These are phyloP conservation scores for Saitozyma podzolica DNA, from an alignment of 768 basidiomycete genomes.

Conservation along the genomic window DNA sequence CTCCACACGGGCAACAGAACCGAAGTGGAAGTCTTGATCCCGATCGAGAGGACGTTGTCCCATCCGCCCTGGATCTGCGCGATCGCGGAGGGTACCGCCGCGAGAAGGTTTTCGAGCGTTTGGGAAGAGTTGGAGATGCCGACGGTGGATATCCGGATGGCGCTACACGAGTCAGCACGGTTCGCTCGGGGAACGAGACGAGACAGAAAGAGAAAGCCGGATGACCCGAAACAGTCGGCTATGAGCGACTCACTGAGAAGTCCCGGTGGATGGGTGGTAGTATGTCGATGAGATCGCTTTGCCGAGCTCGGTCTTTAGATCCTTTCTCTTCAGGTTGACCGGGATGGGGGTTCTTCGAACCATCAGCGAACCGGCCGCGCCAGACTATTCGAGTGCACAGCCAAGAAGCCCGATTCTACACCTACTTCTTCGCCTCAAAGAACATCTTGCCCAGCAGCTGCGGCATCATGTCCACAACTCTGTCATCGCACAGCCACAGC, in stretches of 20 bases:
- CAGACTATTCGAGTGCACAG: not conserved
- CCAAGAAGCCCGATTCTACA: constrained; percentile 3
- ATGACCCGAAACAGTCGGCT: not conserved
- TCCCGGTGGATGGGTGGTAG: constrained; percentile 92
- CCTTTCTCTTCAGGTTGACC: constrained; percentile 81
- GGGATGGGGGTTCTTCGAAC: constrained; percentile 82
- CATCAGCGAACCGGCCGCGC: not conserved
- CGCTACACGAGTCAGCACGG: constrained; percentile 55
- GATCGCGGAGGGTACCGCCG: constrained; percentile 73
- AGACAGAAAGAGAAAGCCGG: not conserved
- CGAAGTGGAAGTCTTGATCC: constrained; percentile 85
- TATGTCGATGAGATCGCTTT: constrained; percentile 91
- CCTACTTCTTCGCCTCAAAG: constrained; percentile 94
- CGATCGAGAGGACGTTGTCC: constrained; percentile 84
- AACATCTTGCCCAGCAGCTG: constrained; percentile 82
- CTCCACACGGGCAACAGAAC: constrained; percentile 88
- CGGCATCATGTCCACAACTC: constrained; percentile 82
- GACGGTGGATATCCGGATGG: constrained; percentile 77
- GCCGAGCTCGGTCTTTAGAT: constrained; percentile 89
- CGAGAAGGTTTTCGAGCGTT: constrained; percentile 72
- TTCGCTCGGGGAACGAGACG: not conserved
- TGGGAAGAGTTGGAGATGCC: constrained; percentile 69
- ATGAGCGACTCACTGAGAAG: constrained; percentile 70
- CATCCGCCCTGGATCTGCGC: constrained; percentile 74
- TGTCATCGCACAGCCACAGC: constrained; percentile 89